phyloP scores from a whole-genome alignment of 495 filamentous ascomycete species.

The Halenospora varia region DNA sequence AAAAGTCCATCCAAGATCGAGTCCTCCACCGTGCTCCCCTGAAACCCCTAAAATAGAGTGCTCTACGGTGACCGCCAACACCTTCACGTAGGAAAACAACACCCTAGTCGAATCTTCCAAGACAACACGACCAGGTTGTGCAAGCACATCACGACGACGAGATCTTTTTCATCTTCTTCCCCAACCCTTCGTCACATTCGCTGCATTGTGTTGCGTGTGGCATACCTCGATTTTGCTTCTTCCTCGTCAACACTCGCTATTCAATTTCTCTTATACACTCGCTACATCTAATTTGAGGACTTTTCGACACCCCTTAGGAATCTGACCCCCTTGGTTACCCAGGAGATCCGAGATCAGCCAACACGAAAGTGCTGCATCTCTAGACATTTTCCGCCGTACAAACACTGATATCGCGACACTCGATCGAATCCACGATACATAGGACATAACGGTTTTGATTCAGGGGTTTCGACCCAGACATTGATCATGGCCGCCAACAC shows the following conservation, averaged over 20 bases:
- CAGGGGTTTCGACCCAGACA: slow-evolving; percentile 24
- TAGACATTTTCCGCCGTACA: neutral
- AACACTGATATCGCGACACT: neutral
- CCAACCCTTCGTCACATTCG: slow-evolving; percentile 4
- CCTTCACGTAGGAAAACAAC: no score
- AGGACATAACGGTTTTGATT: neutral
- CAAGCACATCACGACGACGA: neutral
- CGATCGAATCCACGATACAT: slow-evolving; percentile 1
- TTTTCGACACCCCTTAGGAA: neutral
- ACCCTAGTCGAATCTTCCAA: no score
- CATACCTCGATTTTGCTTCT: neutral
- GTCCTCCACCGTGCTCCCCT: neutral
- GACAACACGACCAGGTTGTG: neutral
- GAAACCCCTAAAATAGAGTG: neutral
- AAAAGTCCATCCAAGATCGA: neutral
- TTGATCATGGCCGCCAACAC: slow-evolving; percentile 20
- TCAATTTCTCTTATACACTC: slow-evolving; percentile 1
- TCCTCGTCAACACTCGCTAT: slow-evolving; percentile 8
- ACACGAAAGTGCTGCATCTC: neutral
- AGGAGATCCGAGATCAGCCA: slow-evolving; percentile 4
- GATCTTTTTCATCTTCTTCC: neutral
- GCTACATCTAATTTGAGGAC: neutral
- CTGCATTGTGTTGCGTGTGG: neutral
- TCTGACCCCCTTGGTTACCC: slow-evolving; percentile 13
- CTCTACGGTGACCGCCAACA: neutral